These are phyloP conservation scores for Claviceps capensis DNA, from an alignment of 2,329 filamentous ascomycete genomes.

Conservation along the genomic window DNA sequence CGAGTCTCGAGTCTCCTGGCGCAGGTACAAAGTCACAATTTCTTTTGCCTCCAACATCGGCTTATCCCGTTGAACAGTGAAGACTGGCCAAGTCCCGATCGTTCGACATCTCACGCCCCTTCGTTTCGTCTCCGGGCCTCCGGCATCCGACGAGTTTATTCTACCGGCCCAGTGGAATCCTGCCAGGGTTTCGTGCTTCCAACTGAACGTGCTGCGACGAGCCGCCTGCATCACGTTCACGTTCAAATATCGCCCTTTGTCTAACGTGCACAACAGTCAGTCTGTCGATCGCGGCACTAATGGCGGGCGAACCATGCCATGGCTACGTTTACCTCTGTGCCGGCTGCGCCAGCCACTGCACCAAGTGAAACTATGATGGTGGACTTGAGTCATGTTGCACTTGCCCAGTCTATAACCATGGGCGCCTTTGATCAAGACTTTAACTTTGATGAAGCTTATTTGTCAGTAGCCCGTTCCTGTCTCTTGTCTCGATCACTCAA, in stretches of 20 bases:
- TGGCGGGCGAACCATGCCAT: conserved; percentile 33
- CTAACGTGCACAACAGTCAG: not conserved
- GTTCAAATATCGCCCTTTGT: not conserved
- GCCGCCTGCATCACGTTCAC: not conserved
- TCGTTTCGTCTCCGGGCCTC: not conserved
- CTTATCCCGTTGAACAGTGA: not conserved
- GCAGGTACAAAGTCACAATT: not conserved
- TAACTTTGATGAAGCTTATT: conserved; percentile 40
- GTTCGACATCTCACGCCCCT: not conserved
- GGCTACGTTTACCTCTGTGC: conserved; percentile 44
- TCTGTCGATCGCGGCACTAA: conserved; percentile 12
- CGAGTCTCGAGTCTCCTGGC: not conserved
- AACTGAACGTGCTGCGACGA: not conserved
- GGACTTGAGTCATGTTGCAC: conserved; percentile 26
- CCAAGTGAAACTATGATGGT: conserved; percentile 27
- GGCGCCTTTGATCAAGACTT: conserved; percentile 39
- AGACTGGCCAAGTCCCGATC: no score
- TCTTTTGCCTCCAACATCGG: not conserved
- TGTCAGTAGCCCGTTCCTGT: conserved; percentile 28
- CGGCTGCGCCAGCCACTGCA: conserved; percentile 32
- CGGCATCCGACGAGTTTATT: not conserved
- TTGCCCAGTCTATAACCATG: conserved; percentile 27
- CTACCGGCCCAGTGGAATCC: not conserved
- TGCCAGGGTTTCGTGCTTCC: not conserved
- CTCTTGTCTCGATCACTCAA: not conserved